Evolutionary conservation across 345 rosid genomes (phyloP).

Genomic region (Salix dunnii): DNA sequence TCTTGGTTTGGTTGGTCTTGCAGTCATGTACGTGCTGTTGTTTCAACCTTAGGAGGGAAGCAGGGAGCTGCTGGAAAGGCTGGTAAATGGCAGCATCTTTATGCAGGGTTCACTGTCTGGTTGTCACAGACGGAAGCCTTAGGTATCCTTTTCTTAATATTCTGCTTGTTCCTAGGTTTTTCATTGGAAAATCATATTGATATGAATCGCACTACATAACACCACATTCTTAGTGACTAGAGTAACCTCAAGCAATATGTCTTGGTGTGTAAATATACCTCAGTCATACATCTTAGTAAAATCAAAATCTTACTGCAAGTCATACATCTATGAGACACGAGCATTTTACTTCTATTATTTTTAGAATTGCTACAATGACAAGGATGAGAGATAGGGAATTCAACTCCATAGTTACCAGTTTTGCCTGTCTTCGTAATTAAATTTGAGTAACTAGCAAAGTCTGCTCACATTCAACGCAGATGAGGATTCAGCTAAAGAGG

Average conservation of each 20-base stretch:
- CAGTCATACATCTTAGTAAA: no score
- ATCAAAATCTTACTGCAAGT: no score
- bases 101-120: conserved; percentile 85
- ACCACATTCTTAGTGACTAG: no score
- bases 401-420: no score
- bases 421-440: no score
- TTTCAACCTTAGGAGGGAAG: conserved; percentile 77
- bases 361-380: no score
- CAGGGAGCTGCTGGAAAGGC: conserved; percentile 67
- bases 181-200: background rate
- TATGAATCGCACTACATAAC: background rate
- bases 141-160: conserved; percentile 38
- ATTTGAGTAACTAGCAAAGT: background rate
- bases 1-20: conserved; percentile 18
- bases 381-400: no score
- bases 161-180: conserved; percentile 3
- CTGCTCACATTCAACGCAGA: conserved; percentile 31
- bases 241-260: no score
- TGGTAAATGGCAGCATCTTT: conserved; percentile 72
- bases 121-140: conserved; percentile 72
- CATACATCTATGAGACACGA: no score
- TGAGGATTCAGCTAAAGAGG: conserved; percentile 76
- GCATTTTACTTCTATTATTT: no score
- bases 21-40: conserved; percentile 88
- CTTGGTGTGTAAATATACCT: no score